Base-by-base conservation (phyloP, 2,329 filamentous ascomycete genomes). In the Cytospora piceicola region DNA sequence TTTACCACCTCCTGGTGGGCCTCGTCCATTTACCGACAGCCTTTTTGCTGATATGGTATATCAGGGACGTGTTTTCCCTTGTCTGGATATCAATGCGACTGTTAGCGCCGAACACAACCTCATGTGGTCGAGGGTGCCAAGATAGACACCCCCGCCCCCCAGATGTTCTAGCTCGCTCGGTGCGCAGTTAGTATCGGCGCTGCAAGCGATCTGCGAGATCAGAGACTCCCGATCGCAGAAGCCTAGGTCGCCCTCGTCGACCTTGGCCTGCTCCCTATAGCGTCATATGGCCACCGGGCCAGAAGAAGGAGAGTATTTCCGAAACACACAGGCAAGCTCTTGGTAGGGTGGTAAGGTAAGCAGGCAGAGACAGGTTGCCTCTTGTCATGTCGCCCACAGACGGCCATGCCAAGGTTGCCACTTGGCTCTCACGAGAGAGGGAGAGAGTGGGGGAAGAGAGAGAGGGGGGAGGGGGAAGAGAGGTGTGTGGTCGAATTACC, bases 1-100 rank as follows among this genome's bases (percentile, higher is more conserved):
- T 59, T 42, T 29, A 29, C 27, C 27, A 61, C 55, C 57, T 27
- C 36, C 24, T 46, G 20, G 52, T 34, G 57, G 51, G 34, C 49
- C 51, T 51, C 42, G 27, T 65, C 60, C 63, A 65, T 39, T 56
- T 56, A 52, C 57, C 63, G 57, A 56, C 17, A 29, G 54, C 60
- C 63, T 61, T 56, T 65, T 56, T 55, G 36, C 57, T 51, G 60
- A 42, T 30, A 56, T 51, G 60, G 32, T 30, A 56, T 3, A 17
- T 30, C 24, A 49, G 56, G 51, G 22, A 30, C 17, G 22, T 51
- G 20, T n/a, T 36, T 36, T 46, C 36, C 57, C 61, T 51, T 42
- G 61, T 52, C 24, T 58, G 53, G 63, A 54, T 39, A 65, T 39
- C 58, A 54, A 66, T 66, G 64, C 64, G 59, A 57, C 54, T 54